These are phyloP conservation scores for Mycena albidolilacea DNA, from an alignment of 768 basidiomycete species.

Conservation along the genomic window DNA sequence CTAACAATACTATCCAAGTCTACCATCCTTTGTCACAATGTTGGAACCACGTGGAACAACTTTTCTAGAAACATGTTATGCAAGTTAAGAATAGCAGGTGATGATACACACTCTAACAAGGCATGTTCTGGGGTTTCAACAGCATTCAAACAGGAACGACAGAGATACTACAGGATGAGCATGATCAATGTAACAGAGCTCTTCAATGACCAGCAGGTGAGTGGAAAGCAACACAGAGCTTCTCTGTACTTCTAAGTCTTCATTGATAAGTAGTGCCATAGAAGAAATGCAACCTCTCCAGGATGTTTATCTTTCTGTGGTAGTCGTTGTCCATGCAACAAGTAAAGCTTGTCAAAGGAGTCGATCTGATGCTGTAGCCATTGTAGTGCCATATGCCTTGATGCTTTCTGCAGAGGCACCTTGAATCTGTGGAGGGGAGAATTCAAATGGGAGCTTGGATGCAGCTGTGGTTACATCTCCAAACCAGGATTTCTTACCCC, in stretches of 20 bases:
- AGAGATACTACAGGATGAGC: too few relatives aligned
- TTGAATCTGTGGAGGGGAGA: neutral
- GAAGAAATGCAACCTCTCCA: neutral
- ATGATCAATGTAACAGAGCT: too few relatives aligned
- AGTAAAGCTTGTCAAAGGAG: neutral
- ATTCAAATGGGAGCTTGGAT: neutral
- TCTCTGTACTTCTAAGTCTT: too few relatives aligned
- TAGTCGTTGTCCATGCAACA: neutral
- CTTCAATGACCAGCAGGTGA: too few relatives aligned
- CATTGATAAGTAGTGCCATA: too few relatives aligned
- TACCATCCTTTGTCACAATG: too few relatives aligned
- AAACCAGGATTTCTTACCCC: neutral
- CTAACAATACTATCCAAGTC: too few relatives aligned
- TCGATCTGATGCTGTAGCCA: neutral
- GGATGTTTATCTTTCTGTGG: neutral
- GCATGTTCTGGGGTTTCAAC: constrained; percentile 1
- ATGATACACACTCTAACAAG: neutral
- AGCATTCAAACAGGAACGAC: neutral
- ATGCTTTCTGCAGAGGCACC: neutral
- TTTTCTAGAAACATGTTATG: too few relatives aligned
- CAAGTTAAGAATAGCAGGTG: neutral
- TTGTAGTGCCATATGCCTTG: neutral
- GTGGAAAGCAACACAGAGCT: too few relatives aligned
- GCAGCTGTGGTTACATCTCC: neutral
- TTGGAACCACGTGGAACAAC: too few relatives aligned